Conservation (phyloP, 805 yeast genomes). For the Cyberlindnera xylosilytica region DNA sequence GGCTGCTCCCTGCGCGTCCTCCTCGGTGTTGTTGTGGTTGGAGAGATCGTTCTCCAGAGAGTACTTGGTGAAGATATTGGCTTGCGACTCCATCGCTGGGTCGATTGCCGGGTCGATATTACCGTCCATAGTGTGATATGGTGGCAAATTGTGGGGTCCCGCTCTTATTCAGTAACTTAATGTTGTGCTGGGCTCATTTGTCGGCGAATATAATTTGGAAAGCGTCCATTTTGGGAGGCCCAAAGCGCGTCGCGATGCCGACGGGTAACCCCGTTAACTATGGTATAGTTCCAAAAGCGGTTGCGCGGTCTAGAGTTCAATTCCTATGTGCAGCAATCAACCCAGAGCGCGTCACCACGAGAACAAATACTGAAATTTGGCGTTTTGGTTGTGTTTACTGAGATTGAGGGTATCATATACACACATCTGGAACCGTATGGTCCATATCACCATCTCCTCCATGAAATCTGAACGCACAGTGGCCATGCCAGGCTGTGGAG, state of each 20-base stretch:
- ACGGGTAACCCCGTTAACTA: constrained; percentile 8
- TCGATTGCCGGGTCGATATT: constrained; percentile 24
- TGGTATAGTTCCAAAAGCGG: constrained; percentile 2
- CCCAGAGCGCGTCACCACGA: background rate
- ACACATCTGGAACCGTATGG: no score
- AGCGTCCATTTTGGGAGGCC: constrained; percentile 8
- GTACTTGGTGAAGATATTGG: constrained; percentile 22
- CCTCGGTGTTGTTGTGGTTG: constrained; percentile 9
- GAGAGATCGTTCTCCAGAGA: constrained; percentile 14
- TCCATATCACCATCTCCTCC: no score
- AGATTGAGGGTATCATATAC: no score
- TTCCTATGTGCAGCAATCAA: constrained; percentile 6
- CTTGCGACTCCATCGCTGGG: constrained; percentile 23
- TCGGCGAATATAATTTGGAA: constrained; percentile 1
- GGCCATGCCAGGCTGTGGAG: no score
- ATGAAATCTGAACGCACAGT: no score
- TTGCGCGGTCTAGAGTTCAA: constrained; percentile 1
- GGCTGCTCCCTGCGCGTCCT: constrained; percentile 8
- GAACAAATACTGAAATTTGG: no score
- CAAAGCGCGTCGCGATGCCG: constrained; percentile 2
- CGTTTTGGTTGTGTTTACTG: no score
- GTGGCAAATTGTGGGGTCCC: background rate
- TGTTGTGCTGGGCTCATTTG: background rate
- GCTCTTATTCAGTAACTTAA: background rate
- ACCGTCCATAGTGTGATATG: background rate